These are phyloP conservation scores for Exophiala bonariae DNA, from an alignment of 2,329 filamentous ascomycete species.

Conservation along the genomic window DNA sequence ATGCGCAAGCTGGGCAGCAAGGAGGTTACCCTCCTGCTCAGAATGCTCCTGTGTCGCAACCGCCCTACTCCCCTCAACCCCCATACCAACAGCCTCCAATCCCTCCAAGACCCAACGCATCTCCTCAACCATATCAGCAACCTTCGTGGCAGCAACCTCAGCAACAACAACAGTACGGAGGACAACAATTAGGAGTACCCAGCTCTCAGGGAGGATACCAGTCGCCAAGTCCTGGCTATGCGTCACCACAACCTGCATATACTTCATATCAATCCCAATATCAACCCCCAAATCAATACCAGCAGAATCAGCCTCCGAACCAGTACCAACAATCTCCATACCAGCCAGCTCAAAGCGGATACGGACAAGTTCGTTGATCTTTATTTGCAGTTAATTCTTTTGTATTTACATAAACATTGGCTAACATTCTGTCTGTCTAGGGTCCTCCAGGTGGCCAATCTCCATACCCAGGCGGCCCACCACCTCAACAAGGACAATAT, in stretches of 20 bases:
- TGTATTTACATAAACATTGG: neutral
- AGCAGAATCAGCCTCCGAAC: no score
- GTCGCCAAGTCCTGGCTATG: slow-evolving; percentile 9
- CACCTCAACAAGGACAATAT: slow-evolving; percentile 27
- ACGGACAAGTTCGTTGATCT: slow-evolving; percentile 32
- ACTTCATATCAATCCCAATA: slow-evolving; percentile 26
- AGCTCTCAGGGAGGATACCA: slow-evolving; percentile 11
- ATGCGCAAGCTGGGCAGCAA: slow-evolving; percentile 12
- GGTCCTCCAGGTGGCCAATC: slow-evolving; percentile 29
- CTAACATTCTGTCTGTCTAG: slow-evolving; percentile 32
- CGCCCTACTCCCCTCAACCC: slow-evolving; percentile 35
- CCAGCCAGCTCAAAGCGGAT: slow-evolving; percentile 34
- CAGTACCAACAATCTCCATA: slow-evolving; percentile 36
- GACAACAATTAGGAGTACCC: slow-evolving; percentile 35
- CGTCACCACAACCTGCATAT: slow-evolving; percentile 23
- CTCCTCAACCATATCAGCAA: slow-evolving; percentile 39
- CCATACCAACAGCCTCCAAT: slow-evolving; percentile 38
- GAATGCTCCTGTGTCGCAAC: slow-evolving; percentile 31
- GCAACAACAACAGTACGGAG: slow-evolving; percentile 37
- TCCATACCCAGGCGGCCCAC: slow-evolving; percentile 27
- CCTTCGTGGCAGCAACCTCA: slow-evolving; percentile 40
- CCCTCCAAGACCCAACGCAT: slow-evolving; percentile 35
- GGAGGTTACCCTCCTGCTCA: slow-evolving; percentile 13
- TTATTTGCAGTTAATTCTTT: no score
- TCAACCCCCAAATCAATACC: slow-evolving; percentile 30